Conservation (phyloP, 495 filamentous ascomycete genomes). For the Haplographium delicatum region DNA sequence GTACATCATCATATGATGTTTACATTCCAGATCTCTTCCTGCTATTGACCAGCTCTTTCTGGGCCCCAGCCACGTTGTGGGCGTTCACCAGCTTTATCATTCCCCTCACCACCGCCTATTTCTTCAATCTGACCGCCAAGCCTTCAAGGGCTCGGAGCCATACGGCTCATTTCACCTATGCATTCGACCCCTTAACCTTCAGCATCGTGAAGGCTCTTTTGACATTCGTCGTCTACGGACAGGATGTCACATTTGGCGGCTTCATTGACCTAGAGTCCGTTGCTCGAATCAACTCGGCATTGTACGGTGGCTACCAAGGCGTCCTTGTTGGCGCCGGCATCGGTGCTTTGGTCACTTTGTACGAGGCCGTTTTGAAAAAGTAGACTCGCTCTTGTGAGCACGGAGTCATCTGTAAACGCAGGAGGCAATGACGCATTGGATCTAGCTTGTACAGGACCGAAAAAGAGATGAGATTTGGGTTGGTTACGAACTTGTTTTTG, state of each 20-base stretch:
- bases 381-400: constrained; percentile 27
- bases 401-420: neutral
- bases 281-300: constrained; percentile 53
- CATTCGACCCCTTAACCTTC: constrained; percentile 80
- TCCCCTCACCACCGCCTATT: constrained; percentile 70
- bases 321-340: constrained; percentile 68
- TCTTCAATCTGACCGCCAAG: constrained; percentile 70
- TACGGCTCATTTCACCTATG: constrained; percentile 36
- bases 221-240: constrained; percentile 71
- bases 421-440: neutral
- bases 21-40: constrained; percentile 76
- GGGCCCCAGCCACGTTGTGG: constrained; percentile 79
- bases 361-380: constrained; percentile 79
- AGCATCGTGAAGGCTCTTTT: constrained; percentile 79
- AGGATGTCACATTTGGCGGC: constrained; percentile 61
- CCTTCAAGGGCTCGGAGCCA: constrained; percentile 26
- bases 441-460: neutral
- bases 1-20: constrained; percentile 44
- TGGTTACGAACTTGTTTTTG: constrained; percentile 1
- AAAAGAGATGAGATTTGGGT: constrained; percentile 4
- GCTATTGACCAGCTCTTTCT: constrained; percentile 73
- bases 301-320: constrained; percentile 68
- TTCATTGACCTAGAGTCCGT: constrained; percentile 53
- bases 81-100: constrained; percentile 60
- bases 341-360: constrained; percentile 64